phyloP scores from a whole-genome alignment of 441 rosid genomes.

The Sinapis alba region DNA sequence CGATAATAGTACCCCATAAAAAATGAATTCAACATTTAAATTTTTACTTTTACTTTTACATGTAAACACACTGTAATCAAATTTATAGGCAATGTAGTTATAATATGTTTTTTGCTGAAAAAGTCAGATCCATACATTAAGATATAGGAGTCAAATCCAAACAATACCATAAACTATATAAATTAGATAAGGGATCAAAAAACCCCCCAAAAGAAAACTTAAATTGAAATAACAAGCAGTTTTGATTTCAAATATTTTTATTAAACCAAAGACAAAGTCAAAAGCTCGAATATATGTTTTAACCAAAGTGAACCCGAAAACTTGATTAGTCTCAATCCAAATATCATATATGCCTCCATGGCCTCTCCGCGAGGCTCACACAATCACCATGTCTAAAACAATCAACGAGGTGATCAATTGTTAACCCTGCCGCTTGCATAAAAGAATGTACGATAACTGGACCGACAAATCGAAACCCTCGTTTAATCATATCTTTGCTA shows the following conservation, averaged over 20 bases:
- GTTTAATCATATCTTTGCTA: slow-evolving; percentile 73
- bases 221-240: neutral
- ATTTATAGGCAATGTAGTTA: neutral
- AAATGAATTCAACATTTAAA: neutral
- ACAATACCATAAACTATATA: neutral
- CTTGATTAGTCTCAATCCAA: neutral
- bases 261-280: neutral
- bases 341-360: slow-evolving; percentile 75
- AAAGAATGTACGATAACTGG: slow-evolving; percentile 92
- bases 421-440: slow-evolving; percentile 90
- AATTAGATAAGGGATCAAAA: neutral
- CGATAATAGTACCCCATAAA: neutral
- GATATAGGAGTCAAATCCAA: neutral
- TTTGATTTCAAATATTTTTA: neutral
- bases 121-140: neutral
- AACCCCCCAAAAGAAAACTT: neutral
- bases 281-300: neutral
- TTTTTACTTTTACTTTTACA: neutral
- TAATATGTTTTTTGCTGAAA: neutral
- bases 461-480: slow-evolving; percentile 85
- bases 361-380: slow-evolving; percentile 78
- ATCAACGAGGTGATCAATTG: slow-evolving; percentile 86
- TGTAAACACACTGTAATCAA: neutral
- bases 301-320: neutral
- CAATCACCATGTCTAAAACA: slow-evolving; percentile 81